These are phyloP conservation scores for Debaryomycetaceae sp. DNA, from an alignment of 1,139 yeast species.

Conservation along the genomic window DNA sequence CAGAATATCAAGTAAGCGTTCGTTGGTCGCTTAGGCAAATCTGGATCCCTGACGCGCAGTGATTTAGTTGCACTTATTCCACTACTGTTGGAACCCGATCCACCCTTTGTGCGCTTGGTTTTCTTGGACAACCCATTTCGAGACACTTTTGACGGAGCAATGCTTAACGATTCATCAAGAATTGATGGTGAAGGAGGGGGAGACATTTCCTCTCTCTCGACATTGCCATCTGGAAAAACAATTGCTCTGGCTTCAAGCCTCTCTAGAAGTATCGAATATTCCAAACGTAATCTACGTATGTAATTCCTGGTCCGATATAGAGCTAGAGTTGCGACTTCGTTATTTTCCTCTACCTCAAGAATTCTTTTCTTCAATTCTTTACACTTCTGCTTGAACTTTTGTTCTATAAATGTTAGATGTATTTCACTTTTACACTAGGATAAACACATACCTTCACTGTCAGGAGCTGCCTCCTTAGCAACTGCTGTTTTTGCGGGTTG, in stretches of 20 bases:
- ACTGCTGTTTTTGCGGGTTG: conserved; percentile 7
- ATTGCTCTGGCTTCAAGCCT: conserved; percentile 62
- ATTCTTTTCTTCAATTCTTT: conserved; percentile 70
- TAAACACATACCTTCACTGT: conserved; percentile 38
- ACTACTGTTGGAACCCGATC: conserved; percentile 7
- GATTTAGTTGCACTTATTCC: conserved; percentile 11
- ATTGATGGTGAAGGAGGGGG: conserved; percentile 41
- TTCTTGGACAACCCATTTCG: conserved; percentile 22
- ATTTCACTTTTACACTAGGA: not conserved
- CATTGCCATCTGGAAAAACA: conserved; percentile 29
- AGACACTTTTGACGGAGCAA: conserved; percentile 15
- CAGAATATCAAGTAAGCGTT: conserved; percentile 87
- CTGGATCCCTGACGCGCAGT: conserved; percentile 62
- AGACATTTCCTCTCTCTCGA: conserved; percentile 37
- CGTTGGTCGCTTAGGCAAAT: conserved; percentile 83
- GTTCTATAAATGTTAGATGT: conserved; percentile 24
- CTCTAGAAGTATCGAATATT: conserved; percentile 76
- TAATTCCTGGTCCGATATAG: conserved; percentile 75
- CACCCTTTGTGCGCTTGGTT: conserved; percentile 18
- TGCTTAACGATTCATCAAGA: conserved; percentile 29
- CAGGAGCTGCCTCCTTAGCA: conserved; percentile 33
- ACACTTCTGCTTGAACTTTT: conserved; percentile 57
- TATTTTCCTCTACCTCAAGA: conserved; percentile 71
- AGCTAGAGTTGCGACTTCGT: conserved; percentile 75
- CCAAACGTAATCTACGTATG: conserved; percentile 75